Base-by-base conservation (phyloP, 495 filamentous ascomycete genomes). In the Penicillium bialowiezense region DNA sequence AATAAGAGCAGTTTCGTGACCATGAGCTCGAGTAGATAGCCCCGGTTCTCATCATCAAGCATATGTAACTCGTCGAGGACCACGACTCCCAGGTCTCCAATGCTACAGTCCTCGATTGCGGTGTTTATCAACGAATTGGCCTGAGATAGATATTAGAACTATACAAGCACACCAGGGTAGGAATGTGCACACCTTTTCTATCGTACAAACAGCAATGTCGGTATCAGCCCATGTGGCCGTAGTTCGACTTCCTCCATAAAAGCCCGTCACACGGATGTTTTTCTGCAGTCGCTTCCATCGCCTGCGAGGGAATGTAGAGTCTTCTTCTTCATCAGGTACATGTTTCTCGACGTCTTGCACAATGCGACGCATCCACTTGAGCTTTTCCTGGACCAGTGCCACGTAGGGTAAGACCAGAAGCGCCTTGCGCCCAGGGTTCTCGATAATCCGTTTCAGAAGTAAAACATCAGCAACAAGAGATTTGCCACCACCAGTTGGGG, bases 401-500 rank as follows among this genome's bases (percentile, higher is more conserved):
- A 92, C 85, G 65, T 89, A 93, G 1, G 89, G 89, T 26, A 93
- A 73, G n/a, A 90, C 84, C 8, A 92, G 58, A 15, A 93, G 75
- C 2, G 86, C 89, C 57, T 91, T 91, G 45, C 78, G 76, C 10
- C 73, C 69, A 2, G 80, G 76, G 36, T 84, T 76, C 29, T 84
- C 80, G 24, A 91, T 71, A 8, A 93, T 75, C 39, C 78, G 77
- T 59, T 85, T 89, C 34, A 91, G 69, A 79, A 90, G 84, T 19
- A 91, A 65, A 3, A 91, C 70, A 64, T 90, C 86, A 28, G 86
- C 85, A 35, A 90, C 84, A 12, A 91, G 77, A 14, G 85, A 88
- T 67, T 91, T 92, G 20, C 89, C 89, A 29, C 87, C 88, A 5
- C 88, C 88, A 1, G 88, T 91, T 7, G 89, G 89, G n/a, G 89